Evolutionary conservation across 2,329 filamentous ascomycete species (phyloP).

Genomic region (Penicillium hesseltinei): DNA sequence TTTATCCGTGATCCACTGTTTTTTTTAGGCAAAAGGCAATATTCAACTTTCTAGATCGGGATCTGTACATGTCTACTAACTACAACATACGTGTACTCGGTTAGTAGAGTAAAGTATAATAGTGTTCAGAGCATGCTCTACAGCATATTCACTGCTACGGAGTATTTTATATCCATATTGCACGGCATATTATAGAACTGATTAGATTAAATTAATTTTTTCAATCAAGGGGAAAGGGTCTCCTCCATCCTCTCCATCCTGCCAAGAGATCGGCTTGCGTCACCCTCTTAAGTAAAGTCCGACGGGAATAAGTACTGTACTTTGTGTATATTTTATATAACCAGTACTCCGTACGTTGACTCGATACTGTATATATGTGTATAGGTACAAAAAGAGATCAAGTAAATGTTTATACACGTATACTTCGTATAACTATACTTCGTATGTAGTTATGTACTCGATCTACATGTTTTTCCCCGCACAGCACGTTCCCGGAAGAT

Average conservation of each 20-base stretch:
- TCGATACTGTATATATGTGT: not conserved
- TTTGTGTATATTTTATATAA: too few relatives aligned
- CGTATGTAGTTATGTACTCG: not conserved
- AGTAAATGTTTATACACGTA: too few relatives aligned
- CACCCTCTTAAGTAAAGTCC: constrained; percentile 7
- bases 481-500: constrained; percentile 4
- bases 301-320: not conserved
- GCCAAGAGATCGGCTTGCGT: constrained; percentile 26
- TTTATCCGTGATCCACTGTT: not conserved
- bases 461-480: constrained; percentile 3
- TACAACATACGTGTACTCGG: not conserved
- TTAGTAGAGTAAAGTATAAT: not conserved
- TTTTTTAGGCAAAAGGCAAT: not conserved
- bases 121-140: not conserved
- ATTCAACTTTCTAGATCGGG: not conserved
- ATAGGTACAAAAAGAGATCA: too few relatives aligned
- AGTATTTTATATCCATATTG: not conserved
- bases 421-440: too few relatives aligned
- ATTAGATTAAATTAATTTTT: not conserved
- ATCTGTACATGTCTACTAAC: not conserved
- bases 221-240: not conserved
- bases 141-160: not conserved
- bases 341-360: not conserved
- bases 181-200: not conserved
- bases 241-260: not conserved